A percentile compares a stretch with the other conserved stretches of the same genome.
These are phyloP conservation scores for Globisporangium yorkense DNA, from an alignment of 352 stramenopile species.

Conservation along the genomic window DNA sequence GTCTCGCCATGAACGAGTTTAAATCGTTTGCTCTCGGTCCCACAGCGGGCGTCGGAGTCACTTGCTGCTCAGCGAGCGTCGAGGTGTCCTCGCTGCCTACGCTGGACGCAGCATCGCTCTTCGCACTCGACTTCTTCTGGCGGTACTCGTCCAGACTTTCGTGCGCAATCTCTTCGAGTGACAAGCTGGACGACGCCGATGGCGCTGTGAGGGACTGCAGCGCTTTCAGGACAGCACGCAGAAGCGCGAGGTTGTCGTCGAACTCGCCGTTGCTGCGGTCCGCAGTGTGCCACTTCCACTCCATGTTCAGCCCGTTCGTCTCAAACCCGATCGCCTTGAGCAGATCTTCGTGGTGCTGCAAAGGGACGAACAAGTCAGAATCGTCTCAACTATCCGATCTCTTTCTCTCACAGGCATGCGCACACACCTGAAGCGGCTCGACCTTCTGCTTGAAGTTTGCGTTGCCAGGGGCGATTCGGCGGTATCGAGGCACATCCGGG, in stretches of 20 bases:
- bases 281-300: constrained; percentile 77
- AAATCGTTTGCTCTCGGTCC: constrained; percentile 18
- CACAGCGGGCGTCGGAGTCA: constrained; percentile 1
- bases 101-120: background rate
- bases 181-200: constrained; percentile 32
- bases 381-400: too few species aligned
- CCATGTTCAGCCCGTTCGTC: constrained; percentile 64
- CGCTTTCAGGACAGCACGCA: constrained; percentile 51
- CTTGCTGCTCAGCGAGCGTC: constrained; percentile 3
- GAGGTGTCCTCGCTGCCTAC: background rate
- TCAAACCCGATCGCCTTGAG: constrained; percentile 78
- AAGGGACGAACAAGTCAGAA: background rate
- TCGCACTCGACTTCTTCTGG: constrained; percentile 18
- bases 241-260: constrained; percentile 58
- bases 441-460: constrained; percentile 86
- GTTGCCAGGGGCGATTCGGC: constrained; percentile 68
- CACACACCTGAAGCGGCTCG: constrained; percentile 62
- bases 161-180: constrained; percentile 47
- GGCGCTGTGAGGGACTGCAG: constrained; percentile 47
- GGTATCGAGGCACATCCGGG: constrained; percentile 75
- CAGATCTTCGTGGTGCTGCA: constrained; percentile 65
- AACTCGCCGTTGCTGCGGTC: constrained; percentile 55
- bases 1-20: constrained; percentile 45
- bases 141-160: constrained; percentile 27
- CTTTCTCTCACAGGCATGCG: background rate